phyloP scores from a whole-genome alignment of 208 protist species.

The Crithidia fasciculata region DNA sequence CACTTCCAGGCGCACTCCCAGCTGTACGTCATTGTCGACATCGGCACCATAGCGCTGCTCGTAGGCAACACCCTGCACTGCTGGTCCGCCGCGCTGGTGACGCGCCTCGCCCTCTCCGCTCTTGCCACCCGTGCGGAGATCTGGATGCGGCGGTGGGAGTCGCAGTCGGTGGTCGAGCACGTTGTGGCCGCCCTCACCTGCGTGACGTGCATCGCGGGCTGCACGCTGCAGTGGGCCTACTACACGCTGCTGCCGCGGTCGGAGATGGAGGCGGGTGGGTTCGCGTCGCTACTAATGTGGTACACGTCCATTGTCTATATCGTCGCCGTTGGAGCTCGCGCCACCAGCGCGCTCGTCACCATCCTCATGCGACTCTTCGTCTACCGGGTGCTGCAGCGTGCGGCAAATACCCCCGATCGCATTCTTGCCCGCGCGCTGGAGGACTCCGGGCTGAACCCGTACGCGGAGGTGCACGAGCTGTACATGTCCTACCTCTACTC shows the following conservation, averaged over 20 bases:
- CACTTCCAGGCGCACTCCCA: conserved; percentile 28
- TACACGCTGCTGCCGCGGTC: conserved; percentile 44
- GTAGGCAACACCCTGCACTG: conserved; percentile 36
- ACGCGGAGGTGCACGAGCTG: conserved; percentile 57
- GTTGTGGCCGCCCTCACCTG: not conserved
- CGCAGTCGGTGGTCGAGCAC: conserved; percentile 26
- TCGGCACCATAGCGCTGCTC: conserved; percentile 27
- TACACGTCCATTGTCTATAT: conserved; percentile 54
- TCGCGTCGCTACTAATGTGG: conserved; percentile 41
- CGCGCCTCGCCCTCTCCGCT: conserved; percentile 33
- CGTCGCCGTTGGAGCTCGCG: conserved; percentile 30
- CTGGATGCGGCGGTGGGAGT: conserved; percentile 39
- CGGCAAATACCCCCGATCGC: conserved; percentile 7
- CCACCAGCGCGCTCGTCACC: conserved; percentile 17
- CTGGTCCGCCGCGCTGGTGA: conserved; percentile 38
- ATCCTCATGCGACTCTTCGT: conserved; percentile 34
- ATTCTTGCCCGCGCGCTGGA: conserved; percentile 19
- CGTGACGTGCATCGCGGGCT: conserved; percentile 16
- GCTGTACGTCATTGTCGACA: conserved; percentile 24
- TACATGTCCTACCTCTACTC: conserved; percentile 32
- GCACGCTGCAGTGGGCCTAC: conserved; percentile 72
- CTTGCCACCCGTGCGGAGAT: conserved; percentile 33
- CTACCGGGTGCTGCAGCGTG: conserved; percentile 29
- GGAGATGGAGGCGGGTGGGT: conserved; percentile 17
- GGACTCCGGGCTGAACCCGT: conserved; percentile 52